Base-by-base conservation (phyloP, 805 yeast genomes). In the Ogataea philodendri region DNA sequence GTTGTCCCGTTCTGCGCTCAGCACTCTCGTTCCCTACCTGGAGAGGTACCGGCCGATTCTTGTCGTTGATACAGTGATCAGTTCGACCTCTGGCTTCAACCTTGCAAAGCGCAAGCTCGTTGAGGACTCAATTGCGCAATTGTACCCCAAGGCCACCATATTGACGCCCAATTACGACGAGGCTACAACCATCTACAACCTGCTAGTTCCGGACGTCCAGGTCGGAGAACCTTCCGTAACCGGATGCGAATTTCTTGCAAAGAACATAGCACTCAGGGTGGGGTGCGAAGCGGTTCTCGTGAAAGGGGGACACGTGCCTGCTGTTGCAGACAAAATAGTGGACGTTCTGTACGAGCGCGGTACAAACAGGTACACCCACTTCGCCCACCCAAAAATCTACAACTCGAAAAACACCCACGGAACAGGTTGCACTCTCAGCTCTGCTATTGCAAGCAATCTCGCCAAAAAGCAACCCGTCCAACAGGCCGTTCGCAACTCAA, bases 401-500 rank as follows among this genome's bases (percentile, higher is more conserved):
- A 50, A 62, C 5, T 65, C 87, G 0, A 57, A 60, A 5, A 74
- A 79, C 49, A 78, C 84, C 1, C 95, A 86, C 56, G 96, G 96
- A 9, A 85, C 95, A 2, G 95, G 95, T 1, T 86, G 95, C 58
- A 84, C 95, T 0, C 65, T 86, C 29, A 76, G 90, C 0, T 80
- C 94, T 1, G 71, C 95, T 1, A 80, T 87, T 41, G 78, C 90
- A 1, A 76, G 89, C 3, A 77, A 82, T 43, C 49, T 85, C 13
- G 89, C 93, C 3, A 65, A 65, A 22, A 81, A 81, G 0, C 41
- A 54, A 26, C 20, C 60, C 0, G 48, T 84, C 9, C 45, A 49
- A 2, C 63, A 63, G 3, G 68, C 94, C 0, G 72, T 83, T 7
- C 67, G 69, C 7, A 60, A 68, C 14, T 76, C 81, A 0, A 74